These are phyloP conservation scores for Ophiocordyceps sinensis DNA, from an alignment of 2,329 filamentous ascomycete genomes.

Conservation along the genomic window DNA sequence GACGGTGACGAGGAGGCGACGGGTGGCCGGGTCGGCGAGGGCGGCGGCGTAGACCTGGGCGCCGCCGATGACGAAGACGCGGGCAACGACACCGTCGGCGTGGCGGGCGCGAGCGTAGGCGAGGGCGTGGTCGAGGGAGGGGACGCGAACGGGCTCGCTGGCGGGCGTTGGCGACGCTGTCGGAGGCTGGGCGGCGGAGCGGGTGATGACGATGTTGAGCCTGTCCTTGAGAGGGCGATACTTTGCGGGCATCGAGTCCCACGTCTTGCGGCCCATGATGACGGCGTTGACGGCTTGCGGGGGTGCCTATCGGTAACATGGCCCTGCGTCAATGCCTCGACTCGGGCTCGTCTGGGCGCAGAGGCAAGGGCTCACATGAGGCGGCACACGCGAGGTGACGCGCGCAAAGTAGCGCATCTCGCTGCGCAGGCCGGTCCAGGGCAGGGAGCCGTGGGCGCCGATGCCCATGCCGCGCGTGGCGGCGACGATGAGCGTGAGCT, in stretches of 20 bases:
- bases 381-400: slow-evolving; percentile 57
- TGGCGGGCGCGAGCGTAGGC: slow-evolving; percentile 18
- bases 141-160: slow-evolving; percentile 38
- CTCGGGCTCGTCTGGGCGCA: no score
- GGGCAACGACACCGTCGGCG: slow-evolving; percentile 28
- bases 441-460: slow-evolving; percentile 61
- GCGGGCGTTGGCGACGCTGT: slow-evolving; percentile 4
- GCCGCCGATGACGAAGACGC: slow-evolving; percentile 80
- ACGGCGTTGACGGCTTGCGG: slow-evolving; percentile 50
- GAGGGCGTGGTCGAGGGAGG: slow-evolving; percentile 45
- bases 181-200: slow-evolving; percentile 21
- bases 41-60: slow-evolving; percentile 70
- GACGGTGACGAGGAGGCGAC: slow-evolving; percentile 54
- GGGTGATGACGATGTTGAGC: slow-evolving; percentile 69
- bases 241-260: slow-evolving; percentile 69
- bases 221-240: slow-evolving; percentile 70
- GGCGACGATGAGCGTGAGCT: slow-evolving; percentile 87
- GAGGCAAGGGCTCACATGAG: slow-evolving; percentile 17
- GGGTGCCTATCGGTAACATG: slow-evolving; percentile 13
- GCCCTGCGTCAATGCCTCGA: neutral
- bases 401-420: slow-evolving; percentile 95
- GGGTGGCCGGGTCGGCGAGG: slow-evolving; percentile 41
- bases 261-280: slow-evolving; percentile 96
- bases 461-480: slow-evolving; percentile 86
- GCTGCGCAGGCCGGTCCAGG: slow-evolving; percentile 76